Percentiles rank a stretch among this genome's conserved stretches.
These are phyloP conservation scores for Pleurotus citrinopileatus DNA, from an alignment of 768 basidiomycete species.

Conservation along the genomic window DNA sequence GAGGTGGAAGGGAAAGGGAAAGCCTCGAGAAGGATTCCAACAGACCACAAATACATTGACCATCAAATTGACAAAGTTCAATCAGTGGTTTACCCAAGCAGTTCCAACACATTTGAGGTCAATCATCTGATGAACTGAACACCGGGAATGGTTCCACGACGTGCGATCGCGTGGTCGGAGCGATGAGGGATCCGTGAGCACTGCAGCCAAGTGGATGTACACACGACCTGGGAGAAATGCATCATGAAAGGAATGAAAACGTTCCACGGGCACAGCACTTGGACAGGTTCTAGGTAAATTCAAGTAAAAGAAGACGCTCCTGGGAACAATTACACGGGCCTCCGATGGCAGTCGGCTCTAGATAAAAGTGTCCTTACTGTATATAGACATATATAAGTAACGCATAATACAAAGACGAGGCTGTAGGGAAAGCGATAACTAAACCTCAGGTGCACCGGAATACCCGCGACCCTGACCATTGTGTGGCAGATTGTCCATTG, in stretches of 20 bases:
- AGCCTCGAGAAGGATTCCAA: background rate
- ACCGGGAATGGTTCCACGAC: constrained; percentile 2
- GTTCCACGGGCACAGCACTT: too few species aligned
- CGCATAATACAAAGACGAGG: background rate
- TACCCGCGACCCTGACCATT: background rate
- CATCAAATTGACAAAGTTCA: constrained; percentile 7
- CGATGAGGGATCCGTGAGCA: background rate
- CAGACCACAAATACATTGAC: background rate
- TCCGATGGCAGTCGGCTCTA: background rate
- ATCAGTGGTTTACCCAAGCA: background rate
- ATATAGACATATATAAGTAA: background rate
- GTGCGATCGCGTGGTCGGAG: background rate
- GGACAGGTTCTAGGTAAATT: too few species aligned
- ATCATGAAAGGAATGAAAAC: too few species aligned
- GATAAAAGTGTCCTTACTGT: background rate
- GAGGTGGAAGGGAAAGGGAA: background rate
- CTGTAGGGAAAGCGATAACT: background rate
- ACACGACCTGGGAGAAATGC: background rate
- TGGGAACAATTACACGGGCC: background rate
- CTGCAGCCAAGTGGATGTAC: background rate
- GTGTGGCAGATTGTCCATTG: background rate
- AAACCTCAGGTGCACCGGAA: constrained; percentile 4
- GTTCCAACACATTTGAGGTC: background rate
- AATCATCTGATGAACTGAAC: constrained; percentile 7
- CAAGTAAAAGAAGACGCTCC: too few species aligned